Base-by-base conservation (phyloP, 768 basidiomycete species). In the Cyathus striatus region DNA sequence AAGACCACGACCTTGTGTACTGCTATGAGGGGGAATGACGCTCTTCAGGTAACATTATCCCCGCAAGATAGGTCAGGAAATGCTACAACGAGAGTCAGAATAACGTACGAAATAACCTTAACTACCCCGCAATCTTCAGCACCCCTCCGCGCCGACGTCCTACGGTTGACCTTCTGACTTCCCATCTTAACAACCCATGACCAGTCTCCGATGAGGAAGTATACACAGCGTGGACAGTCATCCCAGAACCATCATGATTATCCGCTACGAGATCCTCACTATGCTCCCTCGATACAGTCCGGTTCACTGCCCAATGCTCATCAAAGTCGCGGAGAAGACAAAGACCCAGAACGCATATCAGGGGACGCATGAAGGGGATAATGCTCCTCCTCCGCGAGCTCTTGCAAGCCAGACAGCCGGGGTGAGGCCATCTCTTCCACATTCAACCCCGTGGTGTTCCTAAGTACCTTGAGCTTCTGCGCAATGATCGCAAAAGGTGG, bases 1-100 rank as follows among this genome's bases (percentile, higher is more conserved):
- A 86, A 44, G 45, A 73, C 68, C 1, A 83, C 81, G 17, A 68
- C 53, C 44, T 75, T 74, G 62, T 77, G 78, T 1, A 79, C 76
- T 14, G 65, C 67, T 5, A 72, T 63, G 27, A 85, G 60, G 12
- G 76, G 71, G 47, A 72, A 73, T 30, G 73, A 58, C 46, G 76
- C 75, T 13, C 74, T 66, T 26, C 78, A 66, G 44, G 68, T 63
- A 32, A 75, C 60, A 34, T 62, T 65, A 62, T 68, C 63, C 23
- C 75, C 80, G 16, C 10, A 46, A 21, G 41, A 36, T n/a, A 5
- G n/a, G n/a, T 23, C 17, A 25, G 5, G 9, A 34, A 32, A 17
- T 17, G n/a, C 6, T 16, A 39, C 2, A 9, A 24, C 16, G 23
- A 20, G 33, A 16, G 49, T 23, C 26, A 21, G 5, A 1, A 39